Evolutionary conservation across 2,329 filamentous ascomycete genomes (phyloP), one percentile per base, ranked within the genome.

Genomic region (Aspergillus flavus): DNA sequence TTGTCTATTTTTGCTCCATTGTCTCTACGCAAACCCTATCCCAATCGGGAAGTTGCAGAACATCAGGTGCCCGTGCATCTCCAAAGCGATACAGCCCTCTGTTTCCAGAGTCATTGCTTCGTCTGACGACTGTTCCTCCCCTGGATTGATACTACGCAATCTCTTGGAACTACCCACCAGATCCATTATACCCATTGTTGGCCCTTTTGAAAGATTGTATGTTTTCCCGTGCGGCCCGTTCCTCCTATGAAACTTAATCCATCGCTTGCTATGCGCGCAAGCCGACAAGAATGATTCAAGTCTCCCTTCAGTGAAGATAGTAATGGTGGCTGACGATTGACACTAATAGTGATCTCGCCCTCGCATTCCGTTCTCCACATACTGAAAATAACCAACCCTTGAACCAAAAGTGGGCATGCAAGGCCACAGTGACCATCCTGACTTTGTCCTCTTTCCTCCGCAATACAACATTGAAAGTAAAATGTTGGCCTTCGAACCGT

Each of bases 401-500:
- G 53, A 61, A 41, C 61, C 39, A 54, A 43, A 56, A 53, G 58
- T 58, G 63, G 61, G 61, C 61, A 71, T 71, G 70, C 67, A 69
- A 63, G 66, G 36, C 55, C 68, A 66, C 52, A 50, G 28, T 19
- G 58, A 60, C n/a, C 61, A 60, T 32, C 30, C 63, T 56, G 69
- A 72, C 41, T 72, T 71, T 54, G 63, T 69, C 56, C 65, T 71
- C 16, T 71, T 65, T 41, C 65, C 65, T 52, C 45, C 61, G 14
- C 62, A 63, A 60, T 58, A 57, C 45, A 55, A 56, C 41, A 36
- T 61, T 62, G 54, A 64, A 39, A 45, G 53, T 67, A 63, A 61
- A 50, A 78, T 77, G 75, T 63, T 78, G 58, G 73, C 75, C n/a
- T 32, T 77, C 26, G 74, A 78, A 61, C 64, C 72, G 34, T 68